These are phyloP conservation scores for Albifimbria verrucaria DNA, from an alignment of 2,329 filamentous ascomycete species.

Conservation along the genomic window DNA sequence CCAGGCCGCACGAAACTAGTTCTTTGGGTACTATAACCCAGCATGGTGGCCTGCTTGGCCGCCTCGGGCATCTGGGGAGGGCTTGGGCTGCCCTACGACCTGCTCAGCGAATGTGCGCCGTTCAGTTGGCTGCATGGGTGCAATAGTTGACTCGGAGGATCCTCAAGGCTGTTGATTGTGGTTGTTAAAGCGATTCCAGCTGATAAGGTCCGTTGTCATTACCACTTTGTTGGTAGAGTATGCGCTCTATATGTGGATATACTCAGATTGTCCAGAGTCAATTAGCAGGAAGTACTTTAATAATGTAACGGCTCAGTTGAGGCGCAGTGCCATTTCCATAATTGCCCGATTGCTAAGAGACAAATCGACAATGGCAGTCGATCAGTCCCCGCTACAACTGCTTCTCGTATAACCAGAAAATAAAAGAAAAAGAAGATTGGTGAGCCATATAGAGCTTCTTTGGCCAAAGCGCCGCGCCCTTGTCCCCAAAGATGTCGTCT, in stretches of 20 bases:
- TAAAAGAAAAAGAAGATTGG: background rate
- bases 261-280: background rate
- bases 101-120: background rate
- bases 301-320: background rate
- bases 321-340: background rate
- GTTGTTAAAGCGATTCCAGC: background rate
- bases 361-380: background rate
- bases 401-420: background rate
- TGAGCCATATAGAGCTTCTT: background rate
- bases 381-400: background rate
- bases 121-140: background rate
- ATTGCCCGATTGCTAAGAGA: background rate
- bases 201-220: background rate
- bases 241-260: background rate
- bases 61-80: background rate
- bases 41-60: background rate
- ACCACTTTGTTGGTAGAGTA: background rate
- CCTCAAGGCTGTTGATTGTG: background rate
- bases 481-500: background rate
- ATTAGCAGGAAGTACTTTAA: background rate
- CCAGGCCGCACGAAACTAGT: background rate
- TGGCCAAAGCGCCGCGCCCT: background rate
- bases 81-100: background rate
- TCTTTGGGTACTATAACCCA: background rate
- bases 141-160: background rate